phyloP scores from a whole-genome alignment of 257 asterid genomes.

The Nicotiana paniculata region DNA sequence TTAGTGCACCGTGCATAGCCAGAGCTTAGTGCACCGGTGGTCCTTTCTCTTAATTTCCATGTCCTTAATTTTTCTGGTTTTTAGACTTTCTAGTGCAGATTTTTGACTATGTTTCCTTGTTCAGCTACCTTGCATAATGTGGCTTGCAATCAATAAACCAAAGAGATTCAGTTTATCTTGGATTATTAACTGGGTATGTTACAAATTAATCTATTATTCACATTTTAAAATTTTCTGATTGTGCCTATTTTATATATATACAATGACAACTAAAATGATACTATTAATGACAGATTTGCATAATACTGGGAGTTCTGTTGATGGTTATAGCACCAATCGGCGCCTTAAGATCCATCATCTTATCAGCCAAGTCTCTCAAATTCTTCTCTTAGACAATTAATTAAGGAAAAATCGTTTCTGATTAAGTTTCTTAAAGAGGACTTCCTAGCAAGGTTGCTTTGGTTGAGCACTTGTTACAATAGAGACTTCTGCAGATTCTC shows the following conservation, averaged over 20 bases:
- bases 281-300: slow-evolving; percentile 31
- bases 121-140: slow-evolving; percentile 23
- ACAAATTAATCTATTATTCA: not conserved
- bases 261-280: not conserved
- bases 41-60: not conserved
- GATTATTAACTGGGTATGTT: slow-evolving; percentile 18
- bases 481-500: no score
- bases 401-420: no score
- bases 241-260: not conserved
- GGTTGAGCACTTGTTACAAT: no score
- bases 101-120: not conserved
- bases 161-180: slow-evolving; percentile 18
- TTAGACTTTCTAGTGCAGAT: no score
- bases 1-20: no score
- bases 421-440: no score
- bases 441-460: no score
- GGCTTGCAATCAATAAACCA: slow-evolving; percentile 19
- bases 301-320: slow-evolving; percentile 34
- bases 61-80: not conserved
- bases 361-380: slow-evolving; percentile 23
- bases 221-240: not conserved
- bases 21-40: no score
- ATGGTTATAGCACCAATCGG: slow-evolving; percentile 41
- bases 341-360: slow-evolving; percentile 40
- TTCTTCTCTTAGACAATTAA: slow-evolving; percentile 23